Evolutionary conservation across 2,329 filamentous ascomycete genomes (phyloP).

Genomic region (Pleoardoris graminearum): DNA sequence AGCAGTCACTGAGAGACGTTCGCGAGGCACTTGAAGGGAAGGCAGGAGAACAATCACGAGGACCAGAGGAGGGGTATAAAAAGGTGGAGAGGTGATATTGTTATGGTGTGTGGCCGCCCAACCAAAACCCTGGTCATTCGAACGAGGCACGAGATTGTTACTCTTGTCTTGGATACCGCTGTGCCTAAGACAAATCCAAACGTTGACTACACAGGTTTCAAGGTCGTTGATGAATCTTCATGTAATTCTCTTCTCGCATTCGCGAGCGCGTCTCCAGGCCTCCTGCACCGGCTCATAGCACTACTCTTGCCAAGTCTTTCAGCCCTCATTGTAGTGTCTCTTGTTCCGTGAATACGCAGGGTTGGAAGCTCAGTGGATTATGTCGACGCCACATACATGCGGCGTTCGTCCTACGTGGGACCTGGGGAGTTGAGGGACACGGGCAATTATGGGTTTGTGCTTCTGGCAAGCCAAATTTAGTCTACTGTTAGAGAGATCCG

Average conservation of each 20-base stretch:
- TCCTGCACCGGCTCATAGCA: constrained; percentile 60
- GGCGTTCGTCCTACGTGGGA: too few relatives aligned
- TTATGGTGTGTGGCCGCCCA: constrained; percentile 2
- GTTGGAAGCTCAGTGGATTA: constrained; percentile 52
- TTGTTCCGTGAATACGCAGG: too few relatives aligned
- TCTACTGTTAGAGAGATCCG: constrained; percentile 54
- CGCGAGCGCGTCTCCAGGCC: too few relatives aligned
- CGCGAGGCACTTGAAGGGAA: constrained; percentile 10
- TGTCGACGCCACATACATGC: constrained; percentile 46
- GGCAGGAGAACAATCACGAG: too few relatives aligned
- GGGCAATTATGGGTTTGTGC: constrained; percentile 52
- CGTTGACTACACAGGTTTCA: constrained; percentile 44
- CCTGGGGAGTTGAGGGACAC: constrained; percentile 55
- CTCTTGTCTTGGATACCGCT: constrained; percentile 27
- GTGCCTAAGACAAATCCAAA: constrained; percentile 34
- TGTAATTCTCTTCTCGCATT: too few relatives aligned
- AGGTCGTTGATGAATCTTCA: too few relatives aligned
- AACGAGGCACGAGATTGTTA: constrained; percentile 33
- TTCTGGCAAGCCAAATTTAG: constrained; percentile 54
- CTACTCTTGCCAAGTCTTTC: too few relatives aligned
- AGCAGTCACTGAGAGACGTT: constrained; percentile 2
- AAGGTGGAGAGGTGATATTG: neutral
- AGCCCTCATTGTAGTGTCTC: too few relatives aligned
- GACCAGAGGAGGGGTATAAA: constrained; percentile 1
- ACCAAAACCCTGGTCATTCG: neutral